These are phyloP conservation scores for Paracoccidioides brasiliensis DNA, from an alignment of 2,329 filamentous ascomycete genomes.

Conservation along the genomic window DNA sequence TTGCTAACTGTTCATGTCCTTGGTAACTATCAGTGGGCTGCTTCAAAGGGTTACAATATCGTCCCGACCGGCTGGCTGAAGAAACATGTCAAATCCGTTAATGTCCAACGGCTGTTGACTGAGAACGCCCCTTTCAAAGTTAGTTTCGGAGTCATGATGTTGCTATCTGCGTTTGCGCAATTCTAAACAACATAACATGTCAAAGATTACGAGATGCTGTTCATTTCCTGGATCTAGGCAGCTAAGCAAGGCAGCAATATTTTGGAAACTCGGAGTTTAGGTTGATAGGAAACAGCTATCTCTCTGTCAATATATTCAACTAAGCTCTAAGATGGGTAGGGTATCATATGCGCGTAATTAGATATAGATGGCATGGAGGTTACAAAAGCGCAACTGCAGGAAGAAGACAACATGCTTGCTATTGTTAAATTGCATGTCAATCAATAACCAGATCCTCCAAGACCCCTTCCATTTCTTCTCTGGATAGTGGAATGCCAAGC, in stretches of 20 bases:
- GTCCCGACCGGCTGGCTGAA: slow-evolving; percentile 30
- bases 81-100: slow-evolving; percentile 28
- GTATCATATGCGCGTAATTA: slow-evolving; percentile 1
- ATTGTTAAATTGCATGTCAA: slow-evolving; percentile 10
- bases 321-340: background rate
- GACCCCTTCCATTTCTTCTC: slow-evolving; percentile 78
- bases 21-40: slow-evolving; percentile 25
- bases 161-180: slow-evolving; percentile 33
- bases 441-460: slow-evolving; percentile 56
- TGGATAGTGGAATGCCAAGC: slow-evolving; percentile 69
- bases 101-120: slow-evolving; percentile 26
- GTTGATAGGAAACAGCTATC: slow-evolving; percentile 6
- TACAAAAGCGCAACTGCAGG: background rate
- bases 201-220: background rate
- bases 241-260: background rate
- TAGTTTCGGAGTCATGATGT: slow-evolving; percentile 34
- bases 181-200: slow-evolving; percentile 17
- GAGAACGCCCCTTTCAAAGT: slow-evolving; percentile 34
- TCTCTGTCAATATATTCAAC: slow-evolving; percentile 5
- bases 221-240: background rate
- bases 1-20: background rate
- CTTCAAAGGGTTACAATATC: slow-evolving; percentile 35
- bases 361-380: background rate
- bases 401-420: background rate
- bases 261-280: background rate